Base-by-base conservation (phyloP, 345 rosid genomes). In the Linum usitatissimum region DNA sequence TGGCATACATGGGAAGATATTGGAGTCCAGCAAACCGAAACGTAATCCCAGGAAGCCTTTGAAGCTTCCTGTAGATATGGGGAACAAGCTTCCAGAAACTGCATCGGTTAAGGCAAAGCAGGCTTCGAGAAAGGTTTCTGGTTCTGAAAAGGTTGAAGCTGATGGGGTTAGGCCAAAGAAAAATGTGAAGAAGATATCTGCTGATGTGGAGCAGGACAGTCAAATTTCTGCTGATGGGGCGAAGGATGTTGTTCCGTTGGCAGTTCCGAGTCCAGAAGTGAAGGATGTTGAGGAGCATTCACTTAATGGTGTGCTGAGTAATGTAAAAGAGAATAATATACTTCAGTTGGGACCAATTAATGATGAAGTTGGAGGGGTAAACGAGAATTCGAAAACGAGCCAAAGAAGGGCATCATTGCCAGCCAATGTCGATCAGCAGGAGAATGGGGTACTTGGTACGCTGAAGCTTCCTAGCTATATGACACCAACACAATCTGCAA, bases 401-500 rank as follows among this genome's bases (percentile, higher is more conserved):
- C 77, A 80, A 51, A 83, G 94, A 76, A 79, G 93, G 77, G 77
- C 83, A 55, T 87, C 94, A 23, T 64, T 84, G 30, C 91, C 89
- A 71, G 80, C 78, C 49, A 84, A 74, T 71, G 66, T 80, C 67
- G 86, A 83, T 66, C 69, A 68, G 63, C 78, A 76, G 68, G 86
- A 84, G 21, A 78, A 80, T 53, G 89, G 70, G 55, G 62, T 72
- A 30, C 83, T 74, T 13, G 78, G 75, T 59, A 69, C 78, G n/a
- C 58, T 81, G 15, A 87, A 79, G 66, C 70, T 81, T 58, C 96
- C 93, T 12, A 83, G 96, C 77, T 91, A 87, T 64, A 91, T 86
- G 97, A 89, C 88, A 54, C 86, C 93, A 55, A 91, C 96, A 68
- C 83, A 79, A 77, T 87, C 96, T 71, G 86, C 85, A 36, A 91